Percentiles rank a stretch among this genome's conserved stretches.
Conservation (phyloP, 2,329 filamentous ascomycete genomes). For the Rhinocladiella mackenziei region DNA sequence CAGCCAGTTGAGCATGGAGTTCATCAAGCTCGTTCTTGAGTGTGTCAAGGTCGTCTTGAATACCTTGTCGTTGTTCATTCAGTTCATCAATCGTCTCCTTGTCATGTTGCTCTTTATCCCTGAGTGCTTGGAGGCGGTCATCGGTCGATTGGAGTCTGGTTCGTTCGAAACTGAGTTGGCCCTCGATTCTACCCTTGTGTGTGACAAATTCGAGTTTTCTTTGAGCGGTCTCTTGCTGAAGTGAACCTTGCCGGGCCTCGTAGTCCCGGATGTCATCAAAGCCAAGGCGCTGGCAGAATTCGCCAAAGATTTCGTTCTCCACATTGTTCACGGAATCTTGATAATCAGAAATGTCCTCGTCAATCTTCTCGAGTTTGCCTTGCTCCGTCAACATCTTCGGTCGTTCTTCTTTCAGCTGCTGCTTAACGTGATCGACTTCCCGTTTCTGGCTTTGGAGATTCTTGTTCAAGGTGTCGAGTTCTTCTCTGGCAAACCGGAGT, state of each 20-base stretch:
- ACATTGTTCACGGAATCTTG: slow-evolving; percentile 68
- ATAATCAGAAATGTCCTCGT: slow-evolving; percentile 53
- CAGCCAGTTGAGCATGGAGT: slow-evolving; percentile 66
- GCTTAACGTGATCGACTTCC: slow-evolving; percentile 69
- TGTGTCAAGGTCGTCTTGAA: slow-evolving; percentile 68
- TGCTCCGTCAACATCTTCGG: slow-evolving; percentile 74
- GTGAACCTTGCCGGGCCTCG: slow-evolving; percentile 83
- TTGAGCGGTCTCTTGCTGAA: slow-evolving; percentile 84
- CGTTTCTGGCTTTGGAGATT: slow-evolving; percentile 82
- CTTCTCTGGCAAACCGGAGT: slow-evolving; percentile 66
- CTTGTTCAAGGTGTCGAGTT: slow-evolving; percentile 71
- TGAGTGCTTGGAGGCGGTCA: slow-evolving; percentile 64
- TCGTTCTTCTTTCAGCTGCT: slow-evolving; percentile 68
- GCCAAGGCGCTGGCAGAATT: slow-evolving; percentile 81
- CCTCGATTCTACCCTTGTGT: slow-evolving; percentile 63
- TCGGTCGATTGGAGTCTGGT: slow-evolving; percentile 68
- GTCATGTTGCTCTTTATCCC: slow-evolving; percentile 63
- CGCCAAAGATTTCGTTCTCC: slow-evolving; percentile 80
- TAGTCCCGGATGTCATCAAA: slow-evolving; percentile 90
- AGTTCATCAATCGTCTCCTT: slow-evolving; percentile 67
- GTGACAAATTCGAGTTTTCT: slow-evolving; percentile 82
- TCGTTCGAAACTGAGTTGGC: slow-evolving; percentile 61
- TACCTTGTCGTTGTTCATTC: slow-evolving; percentile 65
- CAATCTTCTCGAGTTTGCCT: slow-evolving; percentile 61
- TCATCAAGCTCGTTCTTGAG: slow-evolving; percentile 73